phyloP scores from a whole-genome alignment of 2,329 filamentous ascomycete species.

The Trematosphaeria pertusa region DNA sequence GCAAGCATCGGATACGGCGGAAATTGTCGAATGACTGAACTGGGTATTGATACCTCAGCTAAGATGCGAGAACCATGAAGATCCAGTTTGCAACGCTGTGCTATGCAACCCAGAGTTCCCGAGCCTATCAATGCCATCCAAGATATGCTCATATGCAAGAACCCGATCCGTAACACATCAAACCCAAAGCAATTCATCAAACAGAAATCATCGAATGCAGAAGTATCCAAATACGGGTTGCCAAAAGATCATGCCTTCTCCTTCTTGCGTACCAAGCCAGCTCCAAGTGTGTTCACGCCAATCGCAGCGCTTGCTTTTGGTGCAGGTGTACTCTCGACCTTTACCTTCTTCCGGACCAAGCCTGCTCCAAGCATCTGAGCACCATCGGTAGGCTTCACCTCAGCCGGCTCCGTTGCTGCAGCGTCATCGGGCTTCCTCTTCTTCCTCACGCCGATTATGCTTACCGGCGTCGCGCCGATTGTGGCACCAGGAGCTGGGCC shows the following conservation, averaged over 20 bases:
- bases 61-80: no score
- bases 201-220: background rate
- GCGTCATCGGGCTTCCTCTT: slow-evolving; percentile 41
- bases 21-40: no score
- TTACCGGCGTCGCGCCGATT: slow-evolving; percentile 23
- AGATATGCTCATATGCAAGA: background rate
- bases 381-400: slow-evolving; percentile 10
- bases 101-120: background rate
- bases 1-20: no score
- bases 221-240: background rate
- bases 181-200: background rate
- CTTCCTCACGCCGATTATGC: slow-evolving; percentile 42
- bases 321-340: slow-evolving; percentile 25
- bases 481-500: background rate
- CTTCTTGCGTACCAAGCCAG: slow-evolving; percentile 45
- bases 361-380: slow-evolving; percentile 27
- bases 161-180: no score
- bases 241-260: slow-evolving; percentile 38
- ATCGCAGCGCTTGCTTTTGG: slow-evolving; percentile 17
- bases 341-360: slow-evolving; percentile 43
- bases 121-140: background rate
- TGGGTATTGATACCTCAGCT: no score
- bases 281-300: slow-evolving; percentile 36
- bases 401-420: slow-evolving; percentile 7
- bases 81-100: slow-evolving; percentile 1